A percentile compares a stretch with the other conserved stretches of the same genome.
phyloP scores from a whole-genome alignment of 768 basidiomycete genomes.

The Tylopilus vinaceipallidus region DNA sequence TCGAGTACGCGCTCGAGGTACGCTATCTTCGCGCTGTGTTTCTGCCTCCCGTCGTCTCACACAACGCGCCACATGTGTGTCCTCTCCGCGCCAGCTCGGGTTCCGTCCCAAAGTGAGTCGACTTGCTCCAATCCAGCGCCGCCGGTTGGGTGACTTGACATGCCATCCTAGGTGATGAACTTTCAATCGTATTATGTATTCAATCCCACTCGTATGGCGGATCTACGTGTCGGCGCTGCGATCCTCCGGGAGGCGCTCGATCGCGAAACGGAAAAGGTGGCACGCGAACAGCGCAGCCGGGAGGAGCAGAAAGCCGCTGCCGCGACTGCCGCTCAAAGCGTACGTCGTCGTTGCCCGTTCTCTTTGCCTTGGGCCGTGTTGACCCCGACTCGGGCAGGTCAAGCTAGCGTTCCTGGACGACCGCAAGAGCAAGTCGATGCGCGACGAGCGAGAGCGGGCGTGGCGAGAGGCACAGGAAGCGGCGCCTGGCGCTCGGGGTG shows the following conservation, averaged over 20 bases:
- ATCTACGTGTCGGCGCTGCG: constrained; percentile 60
- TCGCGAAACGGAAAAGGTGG: constrained; percentile 47
- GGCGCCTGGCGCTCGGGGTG: neutral
- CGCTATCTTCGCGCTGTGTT: constrained; percentile 33
- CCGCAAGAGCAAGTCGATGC: constrained; percentile 52
- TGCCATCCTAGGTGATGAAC: constrained; percentile 68
- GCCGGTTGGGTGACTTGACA: neutral
- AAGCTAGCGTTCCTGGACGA: constrained; percentile 80
- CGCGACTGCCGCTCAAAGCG: constrained; percentile 56
- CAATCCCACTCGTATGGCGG: constrained; percentile 47
- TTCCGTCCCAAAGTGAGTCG: constrained; percentile 62
- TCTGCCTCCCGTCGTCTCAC: too few relatives aligned
- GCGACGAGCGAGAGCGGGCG: constrained; percentile 60
- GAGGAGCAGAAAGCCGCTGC: constrained; percentile 59
- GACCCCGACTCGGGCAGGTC: constrained; percentile 43
- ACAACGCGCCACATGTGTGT: too few relatives aligned
- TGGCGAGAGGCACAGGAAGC: constrained; percentile 41
- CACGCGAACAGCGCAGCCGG: constrained; percentile 45
- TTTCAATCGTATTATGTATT: constrained; percentile 77
- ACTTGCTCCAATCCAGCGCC: neutral
- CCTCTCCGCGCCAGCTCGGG: constrained; percentile 53
- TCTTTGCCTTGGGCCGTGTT: neutral
- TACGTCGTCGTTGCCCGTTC: constrained; percentile 15
- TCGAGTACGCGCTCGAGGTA: constrained; percentile 81
- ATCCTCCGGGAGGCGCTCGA: constrained; percentile 65